Evolutionary conservation across 495 filamentous ascomycete species (phyloP).

Genomic region (Bryoglossum gracile): DNA sequence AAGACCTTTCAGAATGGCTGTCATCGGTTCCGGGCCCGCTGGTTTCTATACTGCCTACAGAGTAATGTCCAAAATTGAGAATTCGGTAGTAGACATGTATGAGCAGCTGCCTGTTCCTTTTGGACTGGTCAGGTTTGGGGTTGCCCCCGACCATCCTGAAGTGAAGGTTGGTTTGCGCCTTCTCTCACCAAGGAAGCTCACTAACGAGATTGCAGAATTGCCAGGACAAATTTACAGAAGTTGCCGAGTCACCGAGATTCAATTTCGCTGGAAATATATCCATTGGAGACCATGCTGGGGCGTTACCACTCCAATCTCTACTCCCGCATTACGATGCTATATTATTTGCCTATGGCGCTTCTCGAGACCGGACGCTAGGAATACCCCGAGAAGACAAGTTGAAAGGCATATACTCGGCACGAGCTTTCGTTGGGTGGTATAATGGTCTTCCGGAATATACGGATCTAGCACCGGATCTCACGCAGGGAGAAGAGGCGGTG

Average conservation of each 20-base stretch:
- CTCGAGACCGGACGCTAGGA: constrained; percentile 67
- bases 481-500: constrained; percentile 72
- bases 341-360: constrained; percentile 87
- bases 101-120: constrained; percentile 89
- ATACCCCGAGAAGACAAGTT: constrained; percentile 73
- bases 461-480: constrained; percentile 67
- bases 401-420: constrained; percentile 74
- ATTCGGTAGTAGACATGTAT: constrained; percentile 88
- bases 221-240: constrained; percentile 83
- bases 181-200: not conserved
- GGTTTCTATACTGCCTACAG: constrained; percentile 92
- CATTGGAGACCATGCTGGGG: constrained; percentile 53
- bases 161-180: constrained; percentile 66
- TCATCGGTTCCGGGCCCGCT: constrained; percentile 92
- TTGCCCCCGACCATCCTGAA: constrained; percentile 95
- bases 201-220: constrained; percentile 61
- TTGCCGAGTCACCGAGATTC: constrained; percentile 73
- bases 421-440: constrained; percentile 97
- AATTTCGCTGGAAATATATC: constrained; percentile 87
- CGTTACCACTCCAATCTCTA: constrained; percentile 59
- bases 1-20: constrained; percentile 65
- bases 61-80: constrained; percentile 62
- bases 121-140: constrained; percentile 85
- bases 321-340: constrained; percentile 86
- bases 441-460: constrained; percentile 87